phyloP scores from a whole-genome alignment of 2,329 filamentous ascomycete species.

The Xylaria sp. region DNA sequence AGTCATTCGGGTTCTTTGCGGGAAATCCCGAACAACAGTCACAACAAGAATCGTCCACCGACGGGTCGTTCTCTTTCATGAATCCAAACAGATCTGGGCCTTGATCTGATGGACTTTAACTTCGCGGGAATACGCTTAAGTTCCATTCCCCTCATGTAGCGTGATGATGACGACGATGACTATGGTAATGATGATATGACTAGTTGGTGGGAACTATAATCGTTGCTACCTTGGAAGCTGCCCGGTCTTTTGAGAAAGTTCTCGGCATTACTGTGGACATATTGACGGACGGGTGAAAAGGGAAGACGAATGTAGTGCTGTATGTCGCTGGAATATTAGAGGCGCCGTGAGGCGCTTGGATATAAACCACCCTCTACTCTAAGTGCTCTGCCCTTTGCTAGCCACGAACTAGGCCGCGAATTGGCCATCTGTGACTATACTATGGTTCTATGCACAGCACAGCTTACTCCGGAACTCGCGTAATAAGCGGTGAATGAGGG shows the following conservation, averaged over 20 bases:
- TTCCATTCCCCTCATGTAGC: background rate
- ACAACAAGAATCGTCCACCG: constrained; percentile 38
- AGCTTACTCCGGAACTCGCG: background rate
- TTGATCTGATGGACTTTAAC: constrained; percentile 3
- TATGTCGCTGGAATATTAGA: constrained; percentile 16
- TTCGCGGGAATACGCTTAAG: background rate
- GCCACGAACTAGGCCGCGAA: background rate
- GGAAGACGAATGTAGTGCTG: constrained; percentile 5
- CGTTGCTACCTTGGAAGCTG: background rate
- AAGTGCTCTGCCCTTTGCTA: background rate
- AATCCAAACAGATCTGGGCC: constrained; percentile 36
- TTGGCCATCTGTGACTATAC: background rate
- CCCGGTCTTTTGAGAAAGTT: background rate
- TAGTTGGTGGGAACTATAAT: background rate
- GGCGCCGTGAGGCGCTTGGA: constrained; percentile 2
- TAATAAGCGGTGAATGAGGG: background rate
- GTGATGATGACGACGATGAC: background rate
- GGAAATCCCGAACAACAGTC: constrained; percentile 40
- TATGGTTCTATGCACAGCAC: background rate
- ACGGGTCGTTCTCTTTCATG: constrained; percentile 41
- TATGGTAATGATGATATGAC: background rate
- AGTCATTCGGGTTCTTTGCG: constrained; percentile 57
- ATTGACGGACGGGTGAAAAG: background rate
- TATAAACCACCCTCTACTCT: constrained; percentile 23
- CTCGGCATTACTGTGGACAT: constrained; percentile 21